Evolutionary conservation across 352 stramenopile genomes (phyloP), one percentile per base, ranked within the genome.

Genomic region (Phytophthora ohioensis): DNA sequence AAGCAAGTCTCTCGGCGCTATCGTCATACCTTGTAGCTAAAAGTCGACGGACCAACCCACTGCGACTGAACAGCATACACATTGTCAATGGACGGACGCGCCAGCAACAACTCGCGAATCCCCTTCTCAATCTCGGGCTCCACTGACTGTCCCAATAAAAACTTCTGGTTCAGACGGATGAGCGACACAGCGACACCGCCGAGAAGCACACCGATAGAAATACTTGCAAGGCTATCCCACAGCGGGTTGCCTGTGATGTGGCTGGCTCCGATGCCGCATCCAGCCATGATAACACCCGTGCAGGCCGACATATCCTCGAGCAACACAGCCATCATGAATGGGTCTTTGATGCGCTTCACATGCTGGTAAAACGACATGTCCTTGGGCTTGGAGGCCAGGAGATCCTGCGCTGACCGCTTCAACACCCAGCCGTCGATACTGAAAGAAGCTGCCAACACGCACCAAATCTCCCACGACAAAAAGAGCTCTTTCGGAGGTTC

Each of bases 11-110:
- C 38, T 34, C 15, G 11, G 6, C 45, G 17, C 30, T 0, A 9
- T 56, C 64, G 13, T 49, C 64, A 13, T 67, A 95, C 88, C 83
- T 99, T 99, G 88, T 98, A 99, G 64, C 94, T 98, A 71, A 99
- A 99, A 7, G 93, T 99, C 67, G 98, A 98, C 3, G 97, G 97
- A 15, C 97, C 96, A 42, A 99, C 97, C 97, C 97, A 99, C 82
- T 99, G 97, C 43, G 91, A 98, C 82, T 99, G 97, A 53, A 99
- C 96, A 21, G 85, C 92, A 71, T 97, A 93, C 32, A 99, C 93
- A 57, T 95, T 92, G 51, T 99, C 96, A 76, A 99, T 98, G 63
- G 91, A 98, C 46, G 90, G 85, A 30, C 93, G 84, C 17, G 82
- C 86, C 35, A 97, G 78, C 64, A 95, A 64, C 39, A 93, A 69